Base-by-base conservation (phyloP, 345 rosid genomes). In the Laguncularia racemosa region DNA sequence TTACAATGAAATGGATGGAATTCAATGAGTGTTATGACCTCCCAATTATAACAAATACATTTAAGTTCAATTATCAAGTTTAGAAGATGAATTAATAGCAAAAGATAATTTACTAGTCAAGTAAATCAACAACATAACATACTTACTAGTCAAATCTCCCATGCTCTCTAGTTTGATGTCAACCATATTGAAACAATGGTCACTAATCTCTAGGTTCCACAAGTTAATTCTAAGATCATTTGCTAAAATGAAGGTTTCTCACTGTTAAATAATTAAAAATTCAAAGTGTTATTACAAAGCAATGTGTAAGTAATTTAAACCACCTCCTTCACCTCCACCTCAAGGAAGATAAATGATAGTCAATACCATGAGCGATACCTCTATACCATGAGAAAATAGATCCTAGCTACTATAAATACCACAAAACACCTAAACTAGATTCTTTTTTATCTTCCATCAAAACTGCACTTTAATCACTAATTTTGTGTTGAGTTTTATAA, bases 211-310 rank as follows among this genome's bases (percentile, higher is more conserved):
- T 70, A 68, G 74, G 75, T 84, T 82, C 91, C 91, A 84, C 64
- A 84, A 64, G 60, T 84, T 84, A 67, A 84, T 81, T 49, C 87
- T 71, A 26, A 84, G 80, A 64, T 79, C 91, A 19, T 81, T 87
- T 17, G 85, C 83, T 40, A 87, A 84, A 62, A 84, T 69, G 72
- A 84, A 84, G 43, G 84, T 81, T 78, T 81, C 86, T 84, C 91
- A 63, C 87, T 84, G 78, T 57, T 60, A 48, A 69, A 54, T 58
- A 57, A 64, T 66, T 58, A 71, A 20, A n/a, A 43, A 59, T 65
- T 33, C 44, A 54, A 1, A 50, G 46, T 40, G 56, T 26, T 59
- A 46, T 58, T 48, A n/a, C 6, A 45, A 48, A 59, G 11, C 19
- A 20, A 38, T 21, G 23, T 13, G 21, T 16, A 16, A 44, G 1